These are phyloP conservation scores for Flaveria floridana DNA, from an alignment of 140 eudicot genomes.

Conservation along the genomic window DNA sequence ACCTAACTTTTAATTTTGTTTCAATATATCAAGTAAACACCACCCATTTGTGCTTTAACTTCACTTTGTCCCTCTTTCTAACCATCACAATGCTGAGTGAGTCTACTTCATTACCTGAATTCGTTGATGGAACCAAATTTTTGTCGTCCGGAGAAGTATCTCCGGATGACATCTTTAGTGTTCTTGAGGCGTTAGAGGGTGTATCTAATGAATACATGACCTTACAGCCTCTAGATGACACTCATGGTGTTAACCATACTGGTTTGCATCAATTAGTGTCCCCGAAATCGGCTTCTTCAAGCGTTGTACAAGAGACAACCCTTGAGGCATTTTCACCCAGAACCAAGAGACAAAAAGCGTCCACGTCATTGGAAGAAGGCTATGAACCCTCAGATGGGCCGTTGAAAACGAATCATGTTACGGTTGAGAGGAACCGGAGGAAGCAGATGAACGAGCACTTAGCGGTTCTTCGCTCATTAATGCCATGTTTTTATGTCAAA, in stretches of 20 bases:
- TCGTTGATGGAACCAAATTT: slow-evolving; percentile 19
- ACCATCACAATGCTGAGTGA: slow-evolving; percentile 33
- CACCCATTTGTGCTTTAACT: slow-evolving; percentile 8
- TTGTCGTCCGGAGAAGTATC: slow-evolving; percentile 4
- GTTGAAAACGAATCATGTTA: slow-evolving; percentile 61
- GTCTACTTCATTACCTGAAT: slow-evolving; percentile 36
- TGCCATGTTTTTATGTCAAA: slow-evolving; percentile 92
- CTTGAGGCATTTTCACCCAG: slow-evolving; percentile 44
- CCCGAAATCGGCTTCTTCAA: not conserved
- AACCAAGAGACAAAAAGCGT: slow-evolving; percentile 56
- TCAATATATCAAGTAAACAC: too few species aligned
- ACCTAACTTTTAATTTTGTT: too few species aligned
- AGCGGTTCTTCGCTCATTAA: slow-evolving; percentile 68
- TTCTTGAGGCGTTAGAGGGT: slow-evolving; percentile 44
- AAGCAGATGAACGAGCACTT: slow-evolving; percentile 95
- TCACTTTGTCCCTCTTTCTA: not conserved
- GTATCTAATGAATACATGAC: slow-evolving; percentile 32
- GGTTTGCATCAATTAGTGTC: slow-evolving; percentile 35
- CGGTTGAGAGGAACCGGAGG: slow-evolving; percentile 86
- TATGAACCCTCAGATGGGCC: slow-evolving; percentile 36
- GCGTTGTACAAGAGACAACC: slow-evolving; percentile 30
- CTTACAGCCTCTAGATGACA: slow-evolving; percentile 19
- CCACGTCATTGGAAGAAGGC: slow-evolving; percentile 13
- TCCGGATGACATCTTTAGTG: slow-evolving; percentile 66
- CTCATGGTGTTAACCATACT: slow-evolving; percentile 5